Conservation (phyloP, 305 asterid genomes). For the Ajuga reptans region DNA sequence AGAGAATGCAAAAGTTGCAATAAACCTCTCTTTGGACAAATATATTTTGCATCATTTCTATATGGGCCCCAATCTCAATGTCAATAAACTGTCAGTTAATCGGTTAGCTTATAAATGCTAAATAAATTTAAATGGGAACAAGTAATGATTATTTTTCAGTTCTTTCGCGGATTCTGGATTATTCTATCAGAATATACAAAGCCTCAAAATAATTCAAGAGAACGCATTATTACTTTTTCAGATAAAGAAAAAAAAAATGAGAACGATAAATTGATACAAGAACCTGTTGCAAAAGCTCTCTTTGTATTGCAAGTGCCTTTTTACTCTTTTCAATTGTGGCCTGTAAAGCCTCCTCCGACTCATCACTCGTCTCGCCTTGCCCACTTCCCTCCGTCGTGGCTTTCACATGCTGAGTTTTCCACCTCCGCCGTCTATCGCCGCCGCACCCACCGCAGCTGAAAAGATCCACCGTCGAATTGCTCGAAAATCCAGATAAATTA, state of each 20-base stretch:
- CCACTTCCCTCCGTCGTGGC: conserved; percentile 36
- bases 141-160: not conserved
- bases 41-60: too few species aligned
- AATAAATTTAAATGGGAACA: not conserved
- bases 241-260: not conserved
- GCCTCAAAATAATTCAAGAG: not conserved
- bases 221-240: not conserved
- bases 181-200: not conserved
- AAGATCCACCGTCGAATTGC: conserved; percentile 25
- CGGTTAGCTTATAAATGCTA: not conserved
- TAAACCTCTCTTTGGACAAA: not conserved
- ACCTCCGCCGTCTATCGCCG: conserved; percentile 22
- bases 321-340: conserved; percentile 71
- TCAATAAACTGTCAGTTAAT: not conserved
- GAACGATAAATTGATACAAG: not conserved
- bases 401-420: conserved; percentile 34
- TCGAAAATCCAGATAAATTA: conserved; percentile 27
- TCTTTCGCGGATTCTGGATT: not conserved
- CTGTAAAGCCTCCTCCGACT: conserved; percentile 53
- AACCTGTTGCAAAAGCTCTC: conserved; percentile 68
- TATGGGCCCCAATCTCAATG: not conserved
- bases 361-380: conserved; percentile 38
- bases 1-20: not conserved
- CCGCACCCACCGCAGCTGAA: conserved; percentile 31
- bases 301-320: conserved; percentile 65